A percentile compares a stretch with the other conserved stretches of the same genome.
phyloP scores from a whole-genome alignment of 345 rosid species.

The Triadica sebifera region DNA sequence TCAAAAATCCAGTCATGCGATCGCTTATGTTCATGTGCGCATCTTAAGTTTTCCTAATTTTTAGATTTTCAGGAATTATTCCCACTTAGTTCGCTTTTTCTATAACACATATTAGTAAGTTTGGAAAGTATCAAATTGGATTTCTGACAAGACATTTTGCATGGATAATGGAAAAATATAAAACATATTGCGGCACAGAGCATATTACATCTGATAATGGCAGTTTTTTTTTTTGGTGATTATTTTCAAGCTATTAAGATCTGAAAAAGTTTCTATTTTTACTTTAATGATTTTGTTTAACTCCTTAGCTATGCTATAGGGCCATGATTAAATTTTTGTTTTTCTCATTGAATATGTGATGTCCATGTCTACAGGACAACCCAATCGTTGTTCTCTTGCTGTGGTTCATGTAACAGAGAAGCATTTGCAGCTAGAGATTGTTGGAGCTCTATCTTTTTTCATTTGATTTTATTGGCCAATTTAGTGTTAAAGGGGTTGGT shows the following conservation, averaged over 20 bases:
- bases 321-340: background rate
- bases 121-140: background rate
- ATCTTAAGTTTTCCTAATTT: background rate
- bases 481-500: slow-evolving; percentile 4
- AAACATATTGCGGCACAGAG: background rate
- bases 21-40: slow-evolving; percentile 2
- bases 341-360: slow-evolving; percentile 3
- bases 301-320: background rate
- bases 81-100: background rate
- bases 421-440: slow-evolving; percentile 79
- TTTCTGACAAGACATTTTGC: background rate
- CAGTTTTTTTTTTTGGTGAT: background rate
- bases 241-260: background rate
- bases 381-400: slow-evolving; percentile 86
- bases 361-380: slow-evolving; percentile 60
- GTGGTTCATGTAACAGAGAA: slow-evolving; percentile 80
- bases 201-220: background rate
- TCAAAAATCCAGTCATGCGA: too few relatives aligned
- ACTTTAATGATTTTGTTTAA: background rate
- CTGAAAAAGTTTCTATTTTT: background rate
- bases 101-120: background rate
- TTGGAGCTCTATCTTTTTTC: slow-evolving; percentile 78
- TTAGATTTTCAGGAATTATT: background rate
- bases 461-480: slow-evolving; percentile 8
- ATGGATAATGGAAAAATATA: background rate